Evolutionary conservation across 305 asterid species (phyloP).

Genomic region (Fraxinus nigra): DNA sequence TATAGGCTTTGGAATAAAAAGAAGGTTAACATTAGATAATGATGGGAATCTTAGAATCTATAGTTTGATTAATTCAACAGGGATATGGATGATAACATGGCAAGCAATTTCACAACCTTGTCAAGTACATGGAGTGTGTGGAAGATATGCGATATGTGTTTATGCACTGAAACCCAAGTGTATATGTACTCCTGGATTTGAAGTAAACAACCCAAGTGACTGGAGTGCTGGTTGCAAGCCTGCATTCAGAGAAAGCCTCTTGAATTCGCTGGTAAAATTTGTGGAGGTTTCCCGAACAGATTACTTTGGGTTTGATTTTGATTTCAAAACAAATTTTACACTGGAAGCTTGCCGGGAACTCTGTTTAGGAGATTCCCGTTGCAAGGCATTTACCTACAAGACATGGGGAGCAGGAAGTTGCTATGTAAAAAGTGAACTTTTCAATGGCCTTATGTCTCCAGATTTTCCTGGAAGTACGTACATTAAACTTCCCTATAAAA

Average conservation of each 20-base stretch:
- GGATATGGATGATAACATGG: slow-evolving; percentile 56
- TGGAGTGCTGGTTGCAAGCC: slow-evolving; percentile 58
- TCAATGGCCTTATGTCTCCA: slow-evolving; percentile 49
- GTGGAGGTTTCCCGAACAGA: slow-evolving; percentile 48
- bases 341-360: slow-evolving; percentile 36
- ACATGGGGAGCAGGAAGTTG: slow-evolving; percentile 46
- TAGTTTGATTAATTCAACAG: slow-evolving; percentile 48
- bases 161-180: slow-evolving; percentile 39
- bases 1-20: slow-evolving; percentile 41
- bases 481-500: slow-evolving; percentile 43
- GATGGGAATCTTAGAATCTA: slow-evolving; percentile 69
- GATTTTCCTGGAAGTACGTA: slow-evolving; percentile 48
- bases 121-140: slow-evolving; percentile 53
- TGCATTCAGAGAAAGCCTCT: slow-evolving; percentile 26
- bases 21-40: slow-evolving; percentile 52
- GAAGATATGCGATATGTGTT: slow-evolving; percentile 53
- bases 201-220: slow-evolving; percentile 29
- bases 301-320: slow-evolving; percentile 61
- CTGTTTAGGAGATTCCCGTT: slow-evolving; percentile 40
- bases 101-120: slow-evolving; percentile 55
- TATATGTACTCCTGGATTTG: slow-evolving; percentile 57
- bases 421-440: slow-evolving; percentile 45
- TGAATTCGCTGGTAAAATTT: slow-evolving; percentile 37
- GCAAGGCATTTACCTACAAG: slow-evolving; percentile 47
- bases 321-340: slow-evolving; percentile 6